Evolutionary conservation across 129 eudicot species (phyloP).

Genomic region (Cynara cardunculus): DNA sequence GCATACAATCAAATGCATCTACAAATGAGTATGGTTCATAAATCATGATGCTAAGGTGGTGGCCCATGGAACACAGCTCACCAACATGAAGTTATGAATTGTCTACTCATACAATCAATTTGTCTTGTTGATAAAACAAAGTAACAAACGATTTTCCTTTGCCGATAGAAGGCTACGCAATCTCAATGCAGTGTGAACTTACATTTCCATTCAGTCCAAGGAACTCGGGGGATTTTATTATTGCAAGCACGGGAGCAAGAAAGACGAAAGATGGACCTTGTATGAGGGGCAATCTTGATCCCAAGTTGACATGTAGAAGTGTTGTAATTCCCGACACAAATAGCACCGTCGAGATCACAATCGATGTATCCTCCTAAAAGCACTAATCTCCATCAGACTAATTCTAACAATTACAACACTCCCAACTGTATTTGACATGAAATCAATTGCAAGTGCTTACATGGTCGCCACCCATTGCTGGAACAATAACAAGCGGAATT

Average conservation of each 20-base stretch:
- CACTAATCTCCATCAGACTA: constrained; percentile 35
- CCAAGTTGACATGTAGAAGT: constrained; percentile 76
- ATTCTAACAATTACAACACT: background rate
- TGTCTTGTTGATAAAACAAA: background rate
- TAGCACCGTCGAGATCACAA: constrained; percentile 88
- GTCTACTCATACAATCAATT: background rate
- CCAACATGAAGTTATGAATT: background rate
- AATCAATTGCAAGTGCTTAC: constrained; percentile 49
- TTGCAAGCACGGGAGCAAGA: constrained; percentile 94
- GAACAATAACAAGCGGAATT: constrained; percentile 90
- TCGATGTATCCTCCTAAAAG: constrained; percentile 83
- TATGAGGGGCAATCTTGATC: constrained; percentile 84
- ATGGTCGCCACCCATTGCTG: constrained; percentile 94
- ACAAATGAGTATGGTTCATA: background rate
- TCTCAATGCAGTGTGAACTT: constrained; percentile 24
- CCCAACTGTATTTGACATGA: background rate
- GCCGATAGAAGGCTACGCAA: background rate
- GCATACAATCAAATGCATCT: background rate
- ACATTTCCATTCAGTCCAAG: constrained; percentile 79
- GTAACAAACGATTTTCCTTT: background rate
- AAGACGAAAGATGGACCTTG: constrained; percentile 97
- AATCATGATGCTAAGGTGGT: background rate
- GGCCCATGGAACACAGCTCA: background rate
- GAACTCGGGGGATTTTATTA: constrained; percentile 90
- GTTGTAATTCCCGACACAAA: constrained; percentile 89